These are phyloP conservation scores for Psilocybe cyanescens DNA, from an alignment of 768 basidiomycete genomes.

Conservation along the genomic window DNA sequence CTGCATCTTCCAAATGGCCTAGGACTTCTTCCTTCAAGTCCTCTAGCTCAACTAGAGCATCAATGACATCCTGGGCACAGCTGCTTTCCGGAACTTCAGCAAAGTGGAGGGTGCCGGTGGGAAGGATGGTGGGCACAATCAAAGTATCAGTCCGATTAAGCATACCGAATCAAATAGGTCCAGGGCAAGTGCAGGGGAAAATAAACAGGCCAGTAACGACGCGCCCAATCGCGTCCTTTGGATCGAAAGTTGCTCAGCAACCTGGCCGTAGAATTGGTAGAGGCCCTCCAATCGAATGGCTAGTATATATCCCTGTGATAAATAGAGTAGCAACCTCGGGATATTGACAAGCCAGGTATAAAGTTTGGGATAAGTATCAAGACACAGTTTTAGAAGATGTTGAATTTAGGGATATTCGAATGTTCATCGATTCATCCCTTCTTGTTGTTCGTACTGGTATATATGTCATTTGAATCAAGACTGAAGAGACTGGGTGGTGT, in stretches of 20 bases:
- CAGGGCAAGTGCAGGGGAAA: background rate
- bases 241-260: background rate
- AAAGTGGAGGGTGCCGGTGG: constrained; percentile 65
- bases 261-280: background rate
- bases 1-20: constrained; percentile 56
- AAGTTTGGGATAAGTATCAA: background rate
- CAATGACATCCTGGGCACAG: constrained; percentile 63
- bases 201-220: constrained; percentile 2
- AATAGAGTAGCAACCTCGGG: background rate
- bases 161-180: constrained; percentile 12
- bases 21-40: constrained; percentile 59
- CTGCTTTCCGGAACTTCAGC: constrained; percentile 57
- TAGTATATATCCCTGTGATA: constrained; percentile 1
- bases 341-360: background rate
- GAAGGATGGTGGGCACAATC: constrained; percentile 63
- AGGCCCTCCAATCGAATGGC: background rate
- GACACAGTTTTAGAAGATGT: background rate
- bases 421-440: constrained; percentile 5
- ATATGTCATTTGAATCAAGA: constrained; percentile 6
- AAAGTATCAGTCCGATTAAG: constrained; percentile 21
- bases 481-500: background rate
- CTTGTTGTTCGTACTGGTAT: constrained; percentile 8
- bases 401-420: background rate
- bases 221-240: background rate
- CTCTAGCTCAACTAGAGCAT: constrained; percentile 47